Base-by-base conservation (phyloP, 257 asterid genomes). In the Solanum bulbocastanum region DNA sequence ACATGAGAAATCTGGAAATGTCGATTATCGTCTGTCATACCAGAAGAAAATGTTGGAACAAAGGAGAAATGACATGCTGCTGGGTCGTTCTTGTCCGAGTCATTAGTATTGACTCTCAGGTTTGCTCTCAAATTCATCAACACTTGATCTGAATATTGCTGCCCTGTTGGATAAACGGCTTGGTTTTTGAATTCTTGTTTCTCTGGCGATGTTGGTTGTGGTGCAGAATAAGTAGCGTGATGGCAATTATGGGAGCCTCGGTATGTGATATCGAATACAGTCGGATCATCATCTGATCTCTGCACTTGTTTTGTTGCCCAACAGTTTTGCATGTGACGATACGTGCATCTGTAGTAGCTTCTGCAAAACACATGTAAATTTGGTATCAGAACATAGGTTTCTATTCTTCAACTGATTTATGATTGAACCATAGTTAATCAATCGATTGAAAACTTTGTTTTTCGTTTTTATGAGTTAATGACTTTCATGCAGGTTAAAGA, bases 301-400 rank as follows among this genome's bases (percentile, higher is more conserved):
- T 97, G 99, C 87, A 96, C 98, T 89, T 96, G 98, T 92, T 97
- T 97, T 7, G 95, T 95, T 12, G 99, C 98, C 98, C 96, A 93
- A 87, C 99, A 95, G 65, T 93, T 92, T 56, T 89, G 90, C 9
- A 87, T 90, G 22, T 46, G 91, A 2, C 98, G 96, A 87, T 94
- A 96, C 0, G 98, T 95, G 85, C 99, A 97, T 89, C 98, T 89
- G 91, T 97, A 95, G 84, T 97, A 97, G 93, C 98, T 96, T 90
- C 99, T 95, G 98, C 91, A 90, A 20, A 78, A 88, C 72, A 86
- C 37, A 6, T 74, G 16, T 76, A 75, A 25, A 65, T 12, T 22
- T 25, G 27, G 35, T 16, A 16, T 89, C 84, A 93, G 86, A 83
- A 39, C 33, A 1, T 27, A 27, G 2, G 5, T 30, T 32, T 78